phyloP scores from a whole-genome alignment of 139 green algal species.

The Chloropicon primus region DNA sequence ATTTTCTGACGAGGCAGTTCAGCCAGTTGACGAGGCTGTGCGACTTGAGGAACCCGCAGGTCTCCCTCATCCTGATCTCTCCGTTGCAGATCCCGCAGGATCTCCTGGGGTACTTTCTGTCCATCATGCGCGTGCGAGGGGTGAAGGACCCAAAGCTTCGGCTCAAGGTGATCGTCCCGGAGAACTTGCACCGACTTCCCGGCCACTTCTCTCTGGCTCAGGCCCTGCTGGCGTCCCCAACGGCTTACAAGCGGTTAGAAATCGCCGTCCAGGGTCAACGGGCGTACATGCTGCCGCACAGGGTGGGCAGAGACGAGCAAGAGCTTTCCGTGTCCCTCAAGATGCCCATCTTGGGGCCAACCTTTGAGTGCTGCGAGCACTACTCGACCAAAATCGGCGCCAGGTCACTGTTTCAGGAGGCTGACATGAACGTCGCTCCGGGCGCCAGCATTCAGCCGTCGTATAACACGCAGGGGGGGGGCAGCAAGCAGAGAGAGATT shows the following conservation, averaged over 20 bases:
- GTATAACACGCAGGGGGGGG: not conserved
- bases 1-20: constrained; percentile 17
- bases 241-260: constrained; percentile 32
- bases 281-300: constrained; percentile 41
- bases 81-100: constrained; percentile 21
- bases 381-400: constrained; percentile 29
- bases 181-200: constrained; percentile 39
- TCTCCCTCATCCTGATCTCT: constrained; percentile 33
- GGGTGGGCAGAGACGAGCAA: constrained; percentile 33
- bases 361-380: constrained; percentile 15
- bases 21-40: constrained; percentile 38
- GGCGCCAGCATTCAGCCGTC: constrained; percentile 2
- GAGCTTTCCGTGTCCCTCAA: constrained; percentile 31
- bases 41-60: constrained; percentile 33
- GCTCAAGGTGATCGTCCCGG: constrained; percentile 26
- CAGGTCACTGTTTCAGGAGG: constrained; percentile 19
- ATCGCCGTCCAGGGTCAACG: constrained; percentile 20
- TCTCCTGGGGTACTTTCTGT: constrained; percentile 1
- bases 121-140: constrained; percentile 39
- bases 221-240: constrained; percentile 28
- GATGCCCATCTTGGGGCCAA: constrained; percentile 32
- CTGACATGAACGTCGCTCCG: constrained; percentile 27
- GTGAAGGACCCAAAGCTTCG: constrained; percentile 15
- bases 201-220: constrained; percentile 31
- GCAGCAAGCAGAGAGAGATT: constrained; percentile 2